Evolutionary conservation across 768 basidiomycete genomes (phyloP), one percentile per base, ranked within the genome.

Genomic region (Serendipita sp.): DNA sequence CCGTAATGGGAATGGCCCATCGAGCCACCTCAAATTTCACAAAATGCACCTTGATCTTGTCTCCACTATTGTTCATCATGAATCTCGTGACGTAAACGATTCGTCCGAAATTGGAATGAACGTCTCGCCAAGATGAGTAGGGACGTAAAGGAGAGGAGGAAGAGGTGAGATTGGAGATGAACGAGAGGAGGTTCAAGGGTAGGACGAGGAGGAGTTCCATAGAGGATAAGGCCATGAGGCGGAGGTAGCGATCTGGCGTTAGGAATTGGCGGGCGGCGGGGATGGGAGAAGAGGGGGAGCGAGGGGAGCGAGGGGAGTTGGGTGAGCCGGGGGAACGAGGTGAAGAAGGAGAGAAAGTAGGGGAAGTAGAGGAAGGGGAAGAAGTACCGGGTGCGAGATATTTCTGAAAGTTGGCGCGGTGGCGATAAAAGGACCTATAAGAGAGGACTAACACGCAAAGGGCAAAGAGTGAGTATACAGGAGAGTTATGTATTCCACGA

Each of bases 211-310:
- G 30, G 66, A 83, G 78, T 56, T 84, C 77, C 1, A 73, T 68
- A 23, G 78, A 63, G 1, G 81, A 77, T 67, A 88, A 74, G 3
- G 76, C 74, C 60, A 85, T 78, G 23, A 89, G 79, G 0, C 86
- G 82, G n/a, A 88, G 67, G 68, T 85, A 88, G 13, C 78, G 76
- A 32, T 77, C 76, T 3, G 76, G 74, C 8, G 75, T 78, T 52
- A 80, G 74, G 3, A 83, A 72, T n/a, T 82, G 74, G 23, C 73
- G 67, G 13, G 41, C 80, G 70, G 71, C 86, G 84, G 62, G 74
- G 75, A 18, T 70, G 71, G 44, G 80, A 71, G 2, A 80, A 75
- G 23, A 13, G 13, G 41, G 41, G 2, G 41, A 41, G 13, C 7
- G 23, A 23, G 23, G 23, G 23, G 23, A 23, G 23, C 23, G 23